Percentiles rank a stretch among this genome's conserved stretches.
Evolutionary conservation across 78 protist species (phyloP).

Genomic region (Polysphondylium violaceum): DNA sequence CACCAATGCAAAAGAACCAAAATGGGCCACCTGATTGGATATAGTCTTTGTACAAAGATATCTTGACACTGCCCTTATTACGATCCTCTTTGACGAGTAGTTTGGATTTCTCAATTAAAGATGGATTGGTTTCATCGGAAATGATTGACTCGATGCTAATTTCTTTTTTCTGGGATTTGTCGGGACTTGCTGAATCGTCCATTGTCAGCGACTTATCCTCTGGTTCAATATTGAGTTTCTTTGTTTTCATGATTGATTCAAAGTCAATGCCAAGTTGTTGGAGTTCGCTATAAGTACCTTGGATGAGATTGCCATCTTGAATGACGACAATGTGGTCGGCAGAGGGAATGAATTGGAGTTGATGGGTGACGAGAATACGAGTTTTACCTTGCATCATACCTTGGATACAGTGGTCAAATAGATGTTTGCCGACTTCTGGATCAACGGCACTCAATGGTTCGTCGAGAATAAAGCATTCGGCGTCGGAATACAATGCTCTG

Average conservation of each 20-base stretch:
- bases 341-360: constrained; percentile 76
- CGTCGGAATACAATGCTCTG: constrained; percentile 84
- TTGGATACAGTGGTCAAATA: constrained; percentile 75
- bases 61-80: constrained; percentile 12
- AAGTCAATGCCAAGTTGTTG: constrained; percentile 65
- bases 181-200: too few relatives aligned
- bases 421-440: constrained; percentile 86
- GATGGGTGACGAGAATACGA: constrained; percentile 89
- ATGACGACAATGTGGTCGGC: constrained; percentile 87
- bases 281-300: constrained; percentile 84
- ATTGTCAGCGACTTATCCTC: too few relatives aligned
- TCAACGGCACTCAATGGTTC: constrained; percentile 96
- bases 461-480: constrained; percentile 89
- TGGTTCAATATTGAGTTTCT: constrained; percentile 15
- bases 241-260: constrained; percentile 52
- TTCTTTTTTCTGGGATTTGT: not conserved
- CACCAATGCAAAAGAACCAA: not conserved
- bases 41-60: constrained; percentile 1
- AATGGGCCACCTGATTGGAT: constrained; percentile 12
- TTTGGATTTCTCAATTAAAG: constrained; percentile 23
- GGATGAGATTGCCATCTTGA: constrained; percentile 27
- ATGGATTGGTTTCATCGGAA: not conserved
- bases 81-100: constrained; percentile 51
- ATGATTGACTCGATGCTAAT: not conserved
- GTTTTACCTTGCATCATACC: constrained; percentile 65